Percentiles rank a stretch among this genome's conserved stretches.
Conservation (phyloP, 2,329 filamentous ascomycete species). For the Colletotrichum paranaense region DNA sequence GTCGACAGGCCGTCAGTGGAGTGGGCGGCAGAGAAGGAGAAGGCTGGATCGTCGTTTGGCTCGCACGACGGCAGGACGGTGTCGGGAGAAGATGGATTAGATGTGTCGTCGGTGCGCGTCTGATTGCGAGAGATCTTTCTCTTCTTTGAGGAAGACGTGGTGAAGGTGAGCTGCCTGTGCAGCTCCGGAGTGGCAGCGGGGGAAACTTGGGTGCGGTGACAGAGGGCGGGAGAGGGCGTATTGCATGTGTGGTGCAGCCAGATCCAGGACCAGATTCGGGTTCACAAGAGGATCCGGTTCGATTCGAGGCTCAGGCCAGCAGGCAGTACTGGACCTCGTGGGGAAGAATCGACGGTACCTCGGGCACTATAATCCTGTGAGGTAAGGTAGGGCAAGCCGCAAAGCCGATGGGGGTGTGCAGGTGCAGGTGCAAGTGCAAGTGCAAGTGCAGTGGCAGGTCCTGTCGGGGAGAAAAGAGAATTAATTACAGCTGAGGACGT, state of each 20-base stretch:
- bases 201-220: slow-evolving; percentile 8
- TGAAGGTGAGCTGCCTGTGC: slow-evolving; percentile 75
- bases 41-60: slow-evolving; percentile 58
- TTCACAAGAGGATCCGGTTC: too few relatives aligned
- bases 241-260: slow-evolving; percentile 16
- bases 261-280: too few relatives aligned
- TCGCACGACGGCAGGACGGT: slow-evolving; percentile 65
- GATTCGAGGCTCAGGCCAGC: too few relatives aligned
- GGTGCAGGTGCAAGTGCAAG: not conserved
- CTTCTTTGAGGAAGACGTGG: slow-evolving; percentile 81
- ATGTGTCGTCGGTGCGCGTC: slow-evolving; percentile 53
- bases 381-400: slow-evolving; percentile 18
- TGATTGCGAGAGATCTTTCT: slow-evolving; percentile 68
- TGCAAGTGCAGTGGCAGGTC: not conserved
- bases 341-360: not conserved
- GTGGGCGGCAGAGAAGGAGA: slow-evolving; percentile 60
- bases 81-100: slow-evolving; percentile 53
- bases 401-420: slow-evolving; percentile 19
- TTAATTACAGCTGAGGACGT: slow-evolving; percentile 22
- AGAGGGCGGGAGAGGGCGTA: slow-evolving; percentile 17
- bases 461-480: slow-evolving; percentile 7
- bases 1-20: slow-evolving; percentile 41
- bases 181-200: slow-evolving; percentile 58
- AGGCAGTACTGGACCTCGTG: not conserved
- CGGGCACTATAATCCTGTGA: not conserved